A percentile compares a stretch with the other conserved stretches of the same genome.
These are phyloP conservation scores for Ehretia macrophylla DNA, from an alignment of 257 asterid species.

Conservation along the genomic window DNA sequence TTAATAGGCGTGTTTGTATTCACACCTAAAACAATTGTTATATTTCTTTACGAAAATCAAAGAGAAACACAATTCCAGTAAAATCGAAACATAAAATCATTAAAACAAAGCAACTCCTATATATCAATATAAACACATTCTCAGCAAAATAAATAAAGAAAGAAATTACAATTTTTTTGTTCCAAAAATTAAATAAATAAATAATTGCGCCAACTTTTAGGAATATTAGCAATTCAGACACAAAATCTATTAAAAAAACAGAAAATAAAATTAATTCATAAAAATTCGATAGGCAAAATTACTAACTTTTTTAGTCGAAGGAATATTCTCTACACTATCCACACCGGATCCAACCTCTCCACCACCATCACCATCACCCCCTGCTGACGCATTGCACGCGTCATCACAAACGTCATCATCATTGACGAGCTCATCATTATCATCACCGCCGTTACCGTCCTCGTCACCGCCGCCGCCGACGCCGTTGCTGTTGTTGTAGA, in stretches of 20 bases:
- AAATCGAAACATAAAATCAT: background rate
- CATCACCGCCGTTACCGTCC: slow-evolving; percentile 18
- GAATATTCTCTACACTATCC: background rate
- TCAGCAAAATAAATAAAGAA: background rate
- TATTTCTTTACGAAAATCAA: background rate
- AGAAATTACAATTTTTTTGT: background rate
- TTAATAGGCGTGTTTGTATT: too few species aligned
- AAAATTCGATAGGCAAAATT: background rate
- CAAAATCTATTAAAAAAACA: background rate
- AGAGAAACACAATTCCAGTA: background rate
- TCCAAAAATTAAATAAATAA: background rate
- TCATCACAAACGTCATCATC: slow-evolving; percentile 25
- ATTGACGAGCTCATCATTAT: slow-evolving; percentile 13
- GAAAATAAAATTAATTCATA: background rate
- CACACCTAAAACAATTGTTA: too few species aligned
- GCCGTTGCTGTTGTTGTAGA: slow-evolving; percentile 30
- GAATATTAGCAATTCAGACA: background rate
- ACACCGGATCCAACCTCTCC: background rate
- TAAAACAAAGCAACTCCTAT: too few species aligned
- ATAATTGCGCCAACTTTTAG: background rate
- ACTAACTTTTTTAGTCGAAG: background rate
- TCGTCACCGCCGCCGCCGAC: slow-evolving; percentile 27
- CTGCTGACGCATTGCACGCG: slow-evolving; percentile 11
- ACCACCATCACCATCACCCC: background rate
- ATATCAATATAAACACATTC: background rate